These are phyloP conservation scores for Ogataea saltuana DNA, from an alignment of 805 yeast genomes.

Conservation along the genomic window DNA sequence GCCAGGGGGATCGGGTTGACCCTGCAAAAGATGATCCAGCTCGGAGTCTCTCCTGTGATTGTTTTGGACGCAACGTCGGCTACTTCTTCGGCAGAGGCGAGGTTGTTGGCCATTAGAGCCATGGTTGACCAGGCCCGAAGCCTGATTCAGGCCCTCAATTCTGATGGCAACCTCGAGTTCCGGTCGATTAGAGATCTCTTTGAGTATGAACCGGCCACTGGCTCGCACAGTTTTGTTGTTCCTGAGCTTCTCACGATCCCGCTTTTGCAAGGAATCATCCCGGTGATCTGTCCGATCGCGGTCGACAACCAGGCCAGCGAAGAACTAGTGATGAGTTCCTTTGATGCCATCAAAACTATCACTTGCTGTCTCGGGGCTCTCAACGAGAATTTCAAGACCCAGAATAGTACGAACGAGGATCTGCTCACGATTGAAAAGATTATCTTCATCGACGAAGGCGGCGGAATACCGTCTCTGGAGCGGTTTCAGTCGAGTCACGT, in stretches of 20 bases:
- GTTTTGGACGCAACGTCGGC: constrained; percentile 45
- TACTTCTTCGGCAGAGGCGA: constrained; percentile 2
- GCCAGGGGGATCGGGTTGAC: constrained; percentile 57
- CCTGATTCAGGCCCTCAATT: constrained; percentile 24
- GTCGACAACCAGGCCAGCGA: constrained; percentile 37
- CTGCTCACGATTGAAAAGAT: constrained; percentile 73
- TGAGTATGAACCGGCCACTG: constrained; percentile 28
- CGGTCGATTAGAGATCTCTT: constrained; percentile 41
- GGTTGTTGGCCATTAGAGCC: constrained; percentile 17
- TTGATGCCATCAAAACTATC: constrained; percentile 42
- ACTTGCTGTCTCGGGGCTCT: constrained; percentile 36
- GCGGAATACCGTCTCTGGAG: constrained; percentile 90
- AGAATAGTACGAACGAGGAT: constrained; percentile 26
- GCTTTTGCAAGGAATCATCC: constrained; percentile 46
- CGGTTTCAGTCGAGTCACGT: constrained; percentile 83
- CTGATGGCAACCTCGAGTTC: constrained; percentile 23
- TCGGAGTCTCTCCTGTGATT: constrained; percentile 77
- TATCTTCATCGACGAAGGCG: constrained; percentile 73
- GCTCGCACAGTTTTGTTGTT: constrained; percentile 27
- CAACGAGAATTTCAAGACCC: constrained; percentile 21
- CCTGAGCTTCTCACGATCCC: constrained; percentile 45
- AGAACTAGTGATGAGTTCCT: constrained; percentile 39
- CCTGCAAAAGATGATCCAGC: constrained; percentile 49
- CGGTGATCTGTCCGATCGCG: constrained; percentile 63
- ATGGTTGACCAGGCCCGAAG: constrained; percentile 26